Conservation (phyloP, 31 red algal species). For the Pterothamnion heteromorphum region DNA sequence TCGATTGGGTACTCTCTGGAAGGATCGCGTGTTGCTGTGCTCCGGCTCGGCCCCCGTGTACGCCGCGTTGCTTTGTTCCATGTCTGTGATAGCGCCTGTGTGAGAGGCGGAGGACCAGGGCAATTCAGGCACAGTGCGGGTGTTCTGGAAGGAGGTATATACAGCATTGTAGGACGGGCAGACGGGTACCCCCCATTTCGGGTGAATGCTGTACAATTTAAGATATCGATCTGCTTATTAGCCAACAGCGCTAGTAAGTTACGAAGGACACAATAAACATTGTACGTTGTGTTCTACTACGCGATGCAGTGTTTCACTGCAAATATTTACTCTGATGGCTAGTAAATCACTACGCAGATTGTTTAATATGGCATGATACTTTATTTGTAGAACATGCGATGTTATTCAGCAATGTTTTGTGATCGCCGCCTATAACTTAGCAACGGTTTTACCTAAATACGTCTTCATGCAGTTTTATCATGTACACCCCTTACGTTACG, state of each 20-base stretch:
- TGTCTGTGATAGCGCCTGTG: background rate
- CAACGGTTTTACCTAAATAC: background rate
- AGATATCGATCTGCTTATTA: background rate
- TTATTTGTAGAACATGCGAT: background rate
- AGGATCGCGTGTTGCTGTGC: background rate
- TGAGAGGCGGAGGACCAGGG: background rate
- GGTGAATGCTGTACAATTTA: background rate
- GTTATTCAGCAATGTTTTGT: no score
- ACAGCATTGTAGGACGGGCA: background rate
- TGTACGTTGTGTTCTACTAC: background rate
- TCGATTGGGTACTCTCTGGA: background rate
- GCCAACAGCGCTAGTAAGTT: background rate
- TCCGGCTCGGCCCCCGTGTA: background rate
- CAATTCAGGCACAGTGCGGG: background rate
- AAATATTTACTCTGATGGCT: background rate
- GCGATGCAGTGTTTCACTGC: background rate
- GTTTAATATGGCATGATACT: background rate
- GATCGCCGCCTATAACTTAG: no score
- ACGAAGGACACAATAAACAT: background rate
- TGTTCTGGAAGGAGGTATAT: background rate
- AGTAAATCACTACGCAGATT: no score
- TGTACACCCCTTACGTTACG: background rate
- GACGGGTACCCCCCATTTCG: background rate
- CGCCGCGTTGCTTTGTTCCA: background rate
- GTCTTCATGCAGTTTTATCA: background rate